Percentiles rank a stretch among this genome's conserved stretches.
These are phyloP conservation scores for Ormosia emarginata DNA, from an alignment of 306 rosid species.

Conservation along the genomic window DNA sequence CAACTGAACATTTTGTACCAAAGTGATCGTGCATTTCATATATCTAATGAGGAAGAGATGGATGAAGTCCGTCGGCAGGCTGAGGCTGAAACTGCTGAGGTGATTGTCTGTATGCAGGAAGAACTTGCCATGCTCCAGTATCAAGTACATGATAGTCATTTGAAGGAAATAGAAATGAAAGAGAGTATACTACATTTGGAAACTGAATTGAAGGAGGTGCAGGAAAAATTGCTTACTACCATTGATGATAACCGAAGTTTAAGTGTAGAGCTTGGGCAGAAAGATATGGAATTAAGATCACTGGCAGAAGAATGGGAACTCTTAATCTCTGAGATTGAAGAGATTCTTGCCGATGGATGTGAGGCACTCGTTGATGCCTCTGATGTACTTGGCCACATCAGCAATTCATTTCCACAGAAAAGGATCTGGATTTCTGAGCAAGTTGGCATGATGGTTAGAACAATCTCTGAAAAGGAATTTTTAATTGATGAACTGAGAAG, in stretches of 20 bases:
- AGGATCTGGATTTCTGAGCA: constrained; percentile 95
- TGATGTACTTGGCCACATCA: constrained; percentile 56
- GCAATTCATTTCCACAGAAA: constrained; percentile 72
- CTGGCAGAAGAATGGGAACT: constrained; percentile 71
- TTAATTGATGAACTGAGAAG: constrained; percentile 71
- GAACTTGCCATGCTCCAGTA: constrained; percentile 74
- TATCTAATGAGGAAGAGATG: constrained; percentile 84
- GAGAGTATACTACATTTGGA: constrained; percentile 46
- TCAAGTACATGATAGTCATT: constrained; percentile 61
- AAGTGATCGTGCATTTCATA: constrained; percentile 74
- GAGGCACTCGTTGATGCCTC: constrained; percentile 68
- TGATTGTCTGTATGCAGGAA: constrained; percentile 91
- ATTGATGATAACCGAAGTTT: constrained; percentile 51
- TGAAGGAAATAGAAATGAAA: constrained; percentile 74
- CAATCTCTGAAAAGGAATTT: constrained; percentile 73
- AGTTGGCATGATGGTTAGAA: constrained; percentile 57
- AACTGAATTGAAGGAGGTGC: constrained; percentile 57
- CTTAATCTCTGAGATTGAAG: constrained; percentile 75
- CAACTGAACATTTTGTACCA: constrained; percentile 65
- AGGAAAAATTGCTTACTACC: constrained; percentile 43
- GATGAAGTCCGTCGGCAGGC: constrained; percentile 77
- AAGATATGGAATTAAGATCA: constrained; percentile 46
- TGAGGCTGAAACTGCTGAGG: constrained; percentile 96
- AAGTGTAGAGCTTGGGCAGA: constrained; percentile 49
- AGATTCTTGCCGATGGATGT: constrained; percentile 67